A percentile compares a stretch with the other conserved stretches of the same genome.
These are phyloP conservation scores for Starmerella potacharoeniae DNA, from an alignment of 805 yeast species.

Conservation along the genomic window DNA sequence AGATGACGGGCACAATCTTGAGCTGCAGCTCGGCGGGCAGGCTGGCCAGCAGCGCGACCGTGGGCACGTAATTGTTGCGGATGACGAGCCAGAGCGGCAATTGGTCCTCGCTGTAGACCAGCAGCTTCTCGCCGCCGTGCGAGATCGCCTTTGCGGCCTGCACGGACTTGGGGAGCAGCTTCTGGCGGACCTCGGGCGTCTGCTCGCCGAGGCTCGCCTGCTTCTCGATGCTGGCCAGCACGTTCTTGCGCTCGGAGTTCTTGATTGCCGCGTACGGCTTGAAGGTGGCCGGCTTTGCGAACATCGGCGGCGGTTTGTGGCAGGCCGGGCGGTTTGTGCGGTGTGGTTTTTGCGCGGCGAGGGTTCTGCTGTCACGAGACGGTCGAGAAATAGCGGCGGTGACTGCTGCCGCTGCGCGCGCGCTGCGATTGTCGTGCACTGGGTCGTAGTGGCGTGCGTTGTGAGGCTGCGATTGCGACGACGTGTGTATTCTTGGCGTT, in stretches of 20 bases:
- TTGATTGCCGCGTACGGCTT: constrained; percentile 73
- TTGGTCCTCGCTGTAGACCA: constrained; percentile 49
- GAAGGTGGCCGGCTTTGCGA: constrained; percentile 28
- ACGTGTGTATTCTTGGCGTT: no score
- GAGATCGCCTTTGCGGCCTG: constrained; percentile 53
- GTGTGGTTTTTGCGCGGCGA: not conserved
- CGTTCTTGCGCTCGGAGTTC: constrained; percentile 61
- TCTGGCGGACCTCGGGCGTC: constrained; percentile 26
- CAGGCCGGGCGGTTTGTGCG: not conserved
- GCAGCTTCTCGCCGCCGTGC: constrained; percentile 43
- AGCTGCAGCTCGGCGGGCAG: constrained; percentile 36
- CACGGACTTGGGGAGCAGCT: constrained; percentile 41
- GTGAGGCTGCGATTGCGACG: no score
- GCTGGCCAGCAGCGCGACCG: constrained; percentile 58
- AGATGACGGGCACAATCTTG: constrained; percentile 48
- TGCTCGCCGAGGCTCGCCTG: constrained; percentile 25
- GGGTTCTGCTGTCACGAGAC: not conserved
- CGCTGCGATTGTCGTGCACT: no score
- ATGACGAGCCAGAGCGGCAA: constrained; percentile 64
- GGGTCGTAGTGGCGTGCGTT: no score
- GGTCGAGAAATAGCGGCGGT: no score
- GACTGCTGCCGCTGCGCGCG: no score
- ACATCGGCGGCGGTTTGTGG: constrained; percentile 13
- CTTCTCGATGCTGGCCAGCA: constrained; percentile 36
- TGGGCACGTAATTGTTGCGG: constrained; percentile 40